phyloP scores from a whole-genome alignment of 257 asterid species.

The Rehmannia glutinosa region DNA sequence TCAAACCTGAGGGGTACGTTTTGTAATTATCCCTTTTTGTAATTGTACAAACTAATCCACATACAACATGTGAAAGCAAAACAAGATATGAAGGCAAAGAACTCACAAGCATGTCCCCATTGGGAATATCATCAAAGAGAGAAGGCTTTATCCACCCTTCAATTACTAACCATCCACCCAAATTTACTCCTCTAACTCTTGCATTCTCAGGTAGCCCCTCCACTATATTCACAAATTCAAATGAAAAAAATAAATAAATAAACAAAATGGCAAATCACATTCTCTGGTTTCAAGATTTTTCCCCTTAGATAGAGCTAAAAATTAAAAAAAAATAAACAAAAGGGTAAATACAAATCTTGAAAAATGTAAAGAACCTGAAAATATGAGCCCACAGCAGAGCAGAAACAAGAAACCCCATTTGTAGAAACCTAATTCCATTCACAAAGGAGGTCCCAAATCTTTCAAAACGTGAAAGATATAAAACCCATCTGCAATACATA shows the following conservation, averaged over 20 bases:
- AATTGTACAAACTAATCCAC: neutral
- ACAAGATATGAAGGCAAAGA: neutral
- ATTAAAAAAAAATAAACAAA: neutral
- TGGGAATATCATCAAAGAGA: slow-evolving; percentile 64
- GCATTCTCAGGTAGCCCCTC: slow-evolving; percentile 51
- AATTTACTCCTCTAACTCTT: slow-evolving; percentile 75
- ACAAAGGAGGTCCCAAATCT: slow-evolving; percentile 25
- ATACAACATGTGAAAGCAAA: neutral
- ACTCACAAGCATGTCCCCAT: slow-evolving; percentile 77
- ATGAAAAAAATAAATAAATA: neutral
- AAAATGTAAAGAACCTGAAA: slow-evolving; percentile 29
- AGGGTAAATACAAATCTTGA: neutral
- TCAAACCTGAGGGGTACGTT: too few relatives aligned
- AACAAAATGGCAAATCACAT: neutral
- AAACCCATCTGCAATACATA: slow-evolving; percentile 18
- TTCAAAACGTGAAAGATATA: slow-evolving; percentile 15
- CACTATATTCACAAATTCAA: slow-evolving; percentile 47
- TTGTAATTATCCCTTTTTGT: too few relatives aligned
- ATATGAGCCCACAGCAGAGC: slow-evolving; percentile 35
- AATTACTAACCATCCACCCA: slow-evolving; percentile 91
- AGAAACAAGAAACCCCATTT: slow-evolving; percentile 45
- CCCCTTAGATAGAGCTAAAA: neutral
- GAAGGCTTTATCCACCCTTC: slow-evolving; percentile 92
- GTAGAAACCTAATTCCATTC: slow-evolving; percentile 49
- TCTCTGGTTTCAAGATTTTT: neutral